phyloP scores from a whole-genome alignment of 768 basidiomycete species.

The Cubamyces sp. region DNA sequence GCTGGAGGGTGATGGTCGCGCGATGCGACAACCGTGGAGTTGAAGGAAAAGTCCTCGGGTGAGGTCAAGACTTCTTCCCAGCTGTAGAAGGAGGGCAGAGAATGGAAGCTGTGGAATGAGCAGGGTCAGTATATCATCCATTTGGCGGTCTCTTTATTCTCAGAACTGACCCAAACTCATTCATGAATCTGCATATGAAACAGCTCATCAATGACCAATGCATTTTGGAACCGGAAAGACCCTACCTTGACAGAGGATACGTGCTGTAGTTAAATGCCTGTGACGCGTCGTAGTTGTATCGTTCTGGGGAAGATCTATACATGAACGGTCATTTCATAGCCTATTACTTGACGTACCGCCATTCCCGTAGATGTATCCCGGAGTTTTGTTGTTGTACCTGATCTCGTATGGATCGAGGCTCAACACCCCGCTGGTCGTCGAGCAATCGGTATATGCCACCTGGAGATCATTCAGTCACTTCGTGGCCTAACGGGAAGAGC shows the following conservation, averaged over 20 bases:
- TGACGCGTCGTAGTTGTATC: conserved; percentile 58
- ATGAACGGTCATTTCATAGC: neutral
- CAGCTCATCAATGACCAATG: neutral
- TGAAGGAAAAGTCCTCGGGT: conserved; percentile 58
- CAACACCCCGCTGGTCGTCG: conserved; percentile 60
- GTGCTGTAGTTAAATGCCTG: conserved; percentile 58
- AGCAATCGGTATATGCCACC: conserved; percentile 64
- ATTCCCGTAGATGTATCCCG: conserved; percentile 60
- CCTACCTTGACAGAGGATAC: conserved; percentile 52
- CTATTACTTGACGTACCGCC: conserved; percentile 38
- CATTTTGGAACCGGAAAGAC: neutral
- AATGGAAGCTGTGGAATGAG: conserved; percentile 51
- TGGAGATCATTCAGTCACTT: conserved; percentile 19
- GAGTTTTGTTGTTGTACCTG: conserved; percentile 53
- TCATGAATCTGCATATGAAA: conserved; percentile 49
- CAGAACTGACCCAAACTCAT: conserved; percentile 54
- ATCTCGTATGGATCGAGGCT: conserved; percentile 58
- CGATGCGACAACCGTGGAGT: conserved; percentile 58
- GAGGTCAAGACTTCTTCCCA: conserved; percentile 60
- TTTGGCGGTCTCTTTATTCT: too few relatives aligned
- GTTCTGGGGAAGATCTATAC: conserved; percentile 39
- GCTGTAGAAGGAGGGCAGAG: conserved; percentile 63
- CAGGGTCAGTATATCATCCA: neutral
- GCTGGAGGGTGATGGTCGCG: conserved; percentile 62
- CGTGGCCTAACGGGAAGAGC: neutral